Base-by-base conservation (phyloP, 2,329 filamentous ascomycete genomes). In the Beauveria australis region DNA sequence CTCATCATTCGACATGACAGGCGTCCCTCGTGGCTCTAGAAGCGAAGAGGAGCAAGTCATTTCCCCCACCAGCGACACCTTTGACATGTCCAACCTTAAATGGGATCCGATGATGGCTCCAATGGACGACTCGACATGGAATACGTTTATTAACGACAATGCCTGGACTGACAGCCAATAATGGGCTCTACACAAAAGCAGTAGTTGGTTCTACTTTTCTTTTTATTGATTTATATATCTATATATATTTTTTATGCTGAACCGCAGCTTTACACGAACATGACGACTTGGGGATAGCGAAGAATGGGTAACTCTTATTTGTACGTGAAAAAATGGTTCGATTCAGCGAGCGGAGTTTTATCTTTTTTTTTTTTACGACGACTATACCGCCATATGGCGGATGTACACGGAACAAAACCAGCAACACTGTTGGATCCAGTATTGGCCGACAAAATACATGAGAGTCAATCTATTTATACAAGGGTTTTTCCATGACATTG, bases 121-220 rank as follows among this genome's bases (percentile, higher is more conserved):
- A 14, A 28, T 63, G 26, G 72, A 73, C 16, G 71, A 73, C 7
- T 63, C 43, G 30, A 48, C 68, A 0, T 74, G 72, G 72, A 66
- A 70, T 12, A 62, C 61, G 0, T 74, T 70, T 46, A 67, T 74
- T 26, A 67, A 74, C 53, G 72, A 73, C 8, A 64, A 58, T 24
- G 64, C 63, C 5, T 73, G 66, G 66, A 33, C 49, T 6, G 47
- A 40, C 12, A 41, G 47, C 18, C 52, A 55, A 19, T 28, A 22
- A 44, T 33, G 6, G 12, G 3, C 7, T 28, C 5, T n/a, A 22
- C 14, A n/a, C 9, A 33, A 18, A 12, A 9, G 8, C 9, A 5
- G 44, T n/a, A 46, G 10, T 18, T 3, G 24, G 19, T 26, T 26
- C 8, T 28, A n/a, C 14, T 22, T 33, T n/a, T 16, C n/a, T 6